phyloP scores from a whole-genome alignment of 108 stramenopile species.

The Halocafeteria seosinensis region DNA sequence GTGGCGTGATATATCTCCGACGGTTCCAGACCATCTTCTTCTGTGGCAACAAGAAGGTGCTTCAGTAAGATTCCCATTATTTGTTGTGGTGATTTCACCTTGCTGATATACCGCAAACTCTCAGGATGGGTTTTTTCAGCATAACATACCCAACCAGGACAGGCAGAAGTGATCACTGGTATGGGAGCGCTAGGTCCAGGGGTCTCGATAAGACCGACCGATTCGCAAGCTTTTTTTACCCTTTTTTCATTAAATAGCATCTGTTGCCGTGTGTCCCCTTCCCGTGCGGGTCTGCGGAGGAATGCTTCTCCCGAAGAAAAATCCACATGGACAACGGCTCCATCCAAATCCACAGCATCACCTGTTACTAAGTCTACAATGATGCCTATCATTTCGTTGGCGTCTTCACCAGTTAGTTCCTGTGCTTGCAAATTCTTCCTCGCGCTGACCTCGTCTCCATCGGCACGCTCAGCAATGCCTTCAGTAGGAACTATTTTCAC shows the following conservation, averaged over 20 bases:
- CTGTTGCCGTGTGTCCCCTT: too few relatives aligned
- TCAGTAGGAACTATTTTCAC: not conserved
- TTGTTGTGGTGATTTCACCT: constrained; percentile 59
- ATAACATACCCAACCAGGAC: constrained; percentile 91
- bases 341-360: not conserved
- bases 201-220: not conserved
- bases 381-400: not conserved
- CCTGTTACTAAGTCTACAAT: not conserved
- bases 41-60: not conserved
- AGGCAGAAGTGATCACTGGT: constrained; percentile 68
- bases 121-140: constrained; percentile 76
- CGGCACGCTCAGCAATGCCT: too few relatives aligned
- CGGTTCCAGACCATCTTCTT: not conserved
- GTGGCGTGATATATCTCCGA: constrained; percentile 23
- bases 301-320: too few relatives aligned
- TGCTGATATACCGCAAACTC: constrained; percentile 58
- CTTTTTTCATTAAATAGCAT: too few relatives aligned
- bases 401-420: not conserved
- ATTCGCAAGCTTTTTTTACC: too few relatives aligned
- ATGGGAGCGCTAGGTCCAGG: not conserved
- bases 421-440: not conserved
- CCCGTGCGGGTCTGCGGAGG: too few relatives aligned
- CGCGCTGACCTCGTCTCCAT: too few relatives aligned
- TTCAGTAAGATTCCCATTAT: not conserved
- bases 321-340: not conserved